phyloP scores from a whole-genome alignment of 257 asterid species.

The Solanum dulcamara region DNA sequence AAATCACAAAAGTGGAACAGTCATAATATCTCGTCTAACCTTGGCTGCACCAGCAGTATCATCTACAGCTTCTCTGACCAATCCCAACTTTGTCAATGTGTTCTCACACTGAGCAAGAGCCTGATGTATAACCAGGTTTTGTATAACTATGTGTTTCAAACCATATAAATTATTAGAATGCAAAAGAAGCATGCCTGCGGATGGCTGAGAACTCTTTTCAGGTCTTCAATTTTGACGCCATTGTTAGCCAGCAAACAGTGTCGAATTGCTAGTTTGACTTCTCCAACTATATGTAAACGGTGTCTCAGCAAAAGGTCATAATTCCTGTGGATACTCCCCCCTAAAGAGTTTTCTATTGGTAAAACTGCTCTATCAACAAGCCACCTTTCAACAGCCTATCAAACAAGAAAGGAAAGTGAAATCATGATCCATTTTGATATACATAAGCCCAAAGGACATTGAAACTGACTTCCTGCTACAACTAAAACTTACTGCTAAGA shows the following conservation, averaged over 20 bases:
- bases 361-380: constrained; percentile 93
- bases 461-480: neutral
- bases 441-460: neutral
- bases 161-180: neutral
- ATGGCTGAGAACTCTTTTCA: constrained; percentile 90
- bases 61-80: constrained; percentile 96
- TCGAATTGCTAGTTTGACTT: constrained; percentile 80
- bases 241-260: constrained; percentile 91
- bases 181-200: constrained; percentile 65
- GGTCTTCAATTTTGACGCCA: constrained; percentile 57
- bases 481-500: neutral
- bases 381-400: constrained; percentile 96
- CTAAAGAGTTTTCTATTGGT: constrained; percentile 94
- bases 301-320: constrained; percentile 94
- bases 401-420: constrained; percentile 2
- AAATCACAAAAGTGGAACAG: neutral
- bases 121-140: constrained; percentile 28
- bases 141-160: neutral
- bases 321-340: constrained; percentile 97
- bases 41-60: constrained; percentile 99
- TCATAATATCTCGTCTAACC: constrained; percentile 23
- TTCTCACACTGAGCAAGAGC: constrained; percentile 99
- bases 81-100: constrained; percentile 73
- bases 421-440: neutral
- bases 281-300: constrained; percentile 95